phyloP scores from a whole-genome alignment of 164 flowering plant genomes.

The Kalanchoe fedtschenkoi region DNA sequence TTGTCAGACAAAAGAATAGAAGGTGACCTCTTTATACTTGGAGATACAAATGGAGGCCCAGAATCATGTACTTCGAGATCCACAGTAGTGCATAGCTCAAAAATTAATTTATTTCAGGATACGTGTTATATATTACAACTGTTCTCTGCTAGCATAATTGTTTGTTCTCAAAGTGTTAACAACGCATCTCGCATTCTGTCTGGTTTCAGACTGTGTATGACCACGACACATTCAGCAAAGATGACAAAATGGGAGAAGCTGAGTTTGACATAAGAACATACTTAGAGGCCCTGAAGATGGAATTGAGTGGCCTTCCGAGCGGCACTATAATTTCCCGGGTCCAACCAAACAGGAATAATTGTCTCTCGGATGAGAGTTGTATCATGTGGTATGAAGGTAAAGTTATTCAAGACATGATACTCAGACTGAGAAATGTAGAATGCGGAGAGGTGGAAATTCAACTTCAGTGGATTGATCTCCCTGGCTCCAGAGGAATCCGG shows the following conservation, averaged over 20 bases:
- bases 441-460: constrained; percentile 70
- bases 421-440: constrained; percentile 65
- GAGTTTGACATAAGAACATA: constrained; percentile 45
- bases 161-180: neutral
- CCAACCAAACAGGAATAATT: constrained; percentile 43
- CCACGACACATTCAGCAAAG: constrained; percentile 44
- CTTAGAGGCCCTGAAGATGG: constrained; percentile 42
- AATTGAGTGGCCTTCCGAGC: constrained; percentile 25
- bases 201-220: constrained; percentile 47
- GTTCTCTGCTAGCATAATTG: no score
- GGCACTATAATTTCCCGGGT: constrained; percentile 41
- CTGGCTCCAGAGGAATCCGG: constrained; percentile 27
- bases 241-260: constrained; percentile 80
- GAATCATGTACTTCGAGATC: no score
- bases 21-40: no score
- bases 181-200: constrained; percentile 12
- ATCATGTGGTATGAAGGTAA: constrained; percentile 36
- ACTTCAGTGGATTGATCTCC: constrained; percentile 52
- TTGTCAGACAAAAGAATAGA: no score
- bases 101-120: neutral
- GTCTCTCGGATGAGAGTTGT: constrained; percentile 55
- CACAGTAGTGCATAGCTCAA: no score
- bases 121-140: neutral
- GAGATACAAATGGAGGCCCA: no score
- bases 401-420: constrained; percentile 41